These are phyloP conservation scores for Fusarium zealandicum DNA, from an alignment of 2,329 filamentous ascomycete species.

Conservation along the genomic window DNA sequence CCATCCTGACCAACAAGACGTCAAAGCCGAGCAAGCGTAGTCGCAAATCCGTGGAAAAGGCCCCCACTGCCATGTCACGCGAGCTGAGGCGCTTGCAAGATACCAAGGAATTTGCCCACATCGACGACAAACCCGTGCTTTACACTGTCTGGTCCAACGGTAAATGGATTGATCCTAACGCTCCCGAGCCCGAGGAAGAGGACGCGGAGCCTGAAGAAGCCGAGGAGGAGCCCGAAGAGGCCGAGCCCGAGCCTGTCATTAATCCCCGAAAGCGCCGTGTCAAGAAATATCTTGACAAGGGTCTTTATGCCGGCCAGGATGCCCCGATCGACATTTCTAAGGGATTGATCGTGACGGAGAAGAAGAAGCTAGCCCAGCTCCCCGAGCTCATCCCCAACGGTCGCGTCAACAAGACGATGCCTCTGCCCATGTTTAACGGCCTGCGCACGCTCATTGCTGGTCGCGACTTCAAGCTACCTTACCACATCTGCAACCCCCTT, in stretches of 20 bases:
- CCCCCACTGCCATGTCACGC: conserved; percentile 57
- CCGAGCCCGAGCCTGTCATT: conserved; percentile 50
- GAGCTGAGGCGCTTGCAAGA: conserved; percentile 68
- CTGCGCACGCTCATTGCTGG: conserved; percentile 74
- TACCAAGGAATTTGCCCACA: conserved; percentile 67
- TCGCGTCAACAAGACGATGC: conserved; percentile 66
- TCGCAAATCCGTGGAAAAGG: conserved; percentile 60
- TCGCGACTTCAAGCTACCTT: conserved; percentile 87
- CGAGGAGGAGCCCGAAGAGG: conserved; percentile 35
- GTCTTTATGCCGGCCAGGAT: conserved; percentile 86
- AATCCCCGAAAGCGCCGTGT: conserved; percentile 54
- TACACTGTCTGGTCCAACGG: conserved; percentile 71
- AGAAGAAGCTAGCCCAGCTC: conserved; percentile 57
- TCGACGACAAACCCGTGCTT: conserved; percentile 64
- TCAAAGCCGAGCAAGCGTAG: conserved; percentile 67
- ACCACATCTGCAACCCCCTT: conserved; percentile 86
- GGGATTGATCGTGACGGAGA: conserved; percentile 59
- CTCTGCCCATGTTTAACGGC: conserved; percentile 80
- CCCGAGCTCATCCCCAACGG: conserved; percentile 56
- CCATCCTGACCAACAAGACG: conserved; percentile 55
- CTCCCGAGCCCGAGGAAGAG: conserved; percentile 50
- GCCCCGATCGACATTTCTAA: conserved; percentile 55
- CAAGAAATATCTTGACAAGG: conserved; percentile 83
- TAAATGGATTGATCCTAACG: conserved; percentile 62
- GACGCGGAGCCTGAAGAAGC: conserved; percentile 41